Percentiles rank a stretch among this genome's conserved stretches.
Evolutionary conservation across 768 basidiomycete genomes (phyloP).

Genomic region (Boletus fagicola): DNA sequence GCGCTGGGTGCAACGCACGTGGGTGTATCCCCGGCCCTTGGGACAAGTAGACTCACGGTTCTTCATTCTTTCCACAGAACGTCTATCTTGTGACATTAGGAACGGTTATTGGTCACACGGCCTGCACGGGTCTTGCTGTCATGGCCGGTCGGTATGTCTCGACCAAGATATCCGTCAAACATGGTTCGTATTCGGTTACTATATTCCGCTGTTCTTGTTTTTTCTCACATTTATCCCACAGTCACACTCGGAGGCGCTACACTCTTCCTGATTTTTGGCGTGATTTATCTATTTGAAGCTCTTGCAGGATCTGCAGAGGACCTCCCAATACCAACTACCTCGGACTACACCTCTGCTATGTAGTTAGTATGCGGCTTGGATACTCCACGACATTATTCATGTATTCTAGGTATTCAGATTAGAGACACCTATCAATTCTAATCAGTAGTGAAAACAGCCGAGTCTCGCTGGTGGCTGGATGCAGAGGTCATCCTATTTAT

Average conservation of each 20-base stretch:
- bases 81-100: slow-evolving; percentile 89
- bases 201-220: background rate
- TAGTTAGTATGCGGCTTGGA: slow-evolving; percentile 1
- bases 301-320: slow-evolving; percentile 30
- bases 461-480: background rate
- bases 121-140: slow-evolving; percentile 87
- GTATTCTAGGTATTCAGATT: slow-evolving; percentile 3
- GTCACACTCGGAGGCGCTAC: slow-evolving; percentile 81
- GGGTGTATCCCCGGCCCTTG: slow-evolving; percentile 26
- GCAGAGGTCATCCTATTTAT: background rate
- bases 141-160: slow-evolving; percentile 92
- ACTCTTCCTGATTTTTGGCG: slow-evolving; percentile 81
- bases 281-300: slow-evolving; percentile 74
- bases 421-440: background rate
- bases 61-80: slow-evolving; percentile 51
- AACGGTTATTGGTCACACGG: slow-evolving; percentile 83
- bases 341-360: slow-evolving; percentile 6
- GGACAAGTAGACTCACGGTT: slow-evolving; percentile 4
- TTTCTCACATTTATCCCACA: slow-evolving; percentile 28
- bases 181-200: slow-evolving; percentile 54
- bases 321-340: slow-evolving; percentile 13
- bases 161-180: slow-evolving; percentile 90
- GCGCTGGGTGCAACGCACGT: slow-evolving; percentile 95
- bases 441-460: background rate
- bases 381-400: background rate